Evolutionary conservation across 2,329 filamentous ascomycete species (phyloP).

Genomic region (Aspergillus pseudonomiae): DNA sequence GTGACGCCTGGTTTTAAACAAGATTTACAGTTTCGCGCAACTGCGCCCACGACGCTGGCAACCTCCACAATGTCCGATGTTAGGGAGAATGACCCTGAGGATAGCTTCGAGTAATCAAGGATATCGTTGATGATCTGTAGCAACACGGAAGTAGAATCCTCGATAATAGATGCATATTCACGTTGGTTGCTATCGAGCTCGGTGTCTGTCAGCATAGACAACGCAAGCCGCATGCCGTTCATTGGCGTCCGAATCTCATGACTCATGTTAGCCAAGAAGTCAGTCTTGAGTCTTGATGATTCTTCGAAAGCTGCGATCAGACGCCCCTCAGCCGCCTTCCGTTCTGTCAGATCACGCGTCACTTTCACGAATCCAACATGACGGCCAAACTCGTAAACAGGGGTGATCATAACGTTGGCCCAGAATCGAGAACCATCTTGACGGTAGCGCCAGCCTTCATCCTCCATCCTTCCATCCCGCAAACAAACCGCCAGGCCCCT

Average conservation of each 20-base stretch:
- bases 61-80: slow-evolving; percentile 57
- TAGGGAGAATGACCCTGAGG: slow-evolving; percentile 62
- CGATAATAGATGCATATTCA: slow-evolving; percentile 60
- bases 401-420: slow-evolving; percentile 63
- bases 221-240: slow-evolving; percentile 64
- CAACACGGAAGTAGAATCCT: slow-evolving; percentile 62
- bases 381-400: slow-evolving; percentile 55
- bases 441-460: slow-evolving; percentile 63
- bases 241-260: slow-evolving; percentile 68
- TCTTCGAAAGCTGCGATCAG: slow-evolving; percentile 63
- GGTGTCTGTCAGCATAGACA: slow-evolving; percentile 60
- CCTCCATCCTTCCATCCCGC: slow-evolving; percentile 59
- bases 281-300: slow-evolving; percentile 64
- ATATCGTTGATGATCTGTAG: slow-evolving; percentile 68
- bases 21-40: slow-evolving; percentile 55
- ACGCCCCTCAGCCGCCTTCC: slow-evolving; percentile 57
- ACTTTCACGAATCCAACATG: slow-evolving; percentile 64
- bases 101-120: slow-evolving; percentile 67
- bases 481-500: slow-evolving; percentile 57
- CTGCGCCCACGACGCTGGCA: slow-evolving; percentile 47
- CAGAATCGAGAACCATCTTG: slow-evolving; percentile 63
- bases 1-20: slow-evolving; percentile 51
- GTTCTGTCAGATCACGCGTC: slow-evolving; percentile 60
- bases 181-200: slow-evolving; percentile 56
- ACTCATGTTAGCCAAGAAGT: slow-evolving; percentile 66